Conservation (phyloP, 305 asterid species). For the Solanum chacoense region DNA sequence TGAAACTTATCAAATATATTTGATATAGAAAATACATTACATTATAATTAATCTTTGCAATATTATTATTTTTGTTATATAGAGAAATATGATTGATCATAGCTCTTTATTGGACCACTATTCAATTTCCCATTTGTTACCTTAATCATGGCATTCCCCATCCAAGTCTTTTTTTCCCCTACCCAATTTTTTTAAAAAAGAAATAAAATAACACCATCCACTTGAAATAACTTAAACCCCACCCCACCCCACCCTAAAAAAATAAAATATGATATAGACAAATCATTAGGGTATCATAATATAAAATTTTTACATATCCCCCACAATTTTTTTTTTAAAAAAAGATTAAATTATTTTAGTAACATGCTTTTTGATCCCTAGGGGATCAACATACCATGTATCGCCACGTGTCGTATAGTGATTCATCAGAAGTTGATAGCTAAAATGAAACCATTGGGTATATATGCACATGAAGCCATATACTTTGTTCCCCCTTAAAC, state of each 20-base stretch:
- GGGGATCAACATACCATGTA: constrained; percentile 21
- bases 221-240: constrained; percentile 1
- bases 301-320: background rate
- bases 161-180: background rate
- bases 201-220: background rate
- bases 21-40: background rate
- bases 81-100: constrained; percentile 3
- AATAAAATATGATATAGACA: background rate
- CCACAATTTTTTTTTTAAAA: background rate
- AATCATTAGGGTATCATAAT: constrained; percentile 4
- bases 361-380: constrained; percentile 29
- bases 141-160: constrained; percentile 19
- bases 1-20: constrained; percentile 1
- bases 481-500: constrained; percentile 15
- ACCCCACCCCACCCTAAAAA: background rate
- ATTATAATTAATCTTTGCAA: background rate
- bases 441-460: constrained; percentile 14
- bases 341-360: constrained; percentile 7
- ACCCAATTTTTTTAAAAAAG: background rate
- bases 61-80: background rate
- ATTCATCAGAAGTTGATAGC: constrained; percentile 17
- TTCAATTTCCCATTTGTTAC: constrained; percentile 3
- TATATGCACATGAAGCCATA: constrained; percentile 26
- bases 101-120: constrained; percentile 6
- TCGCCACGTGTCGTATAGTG: constrained; percentile 19